Base-by-base conservation (phyloP, 345 rosid genomes). In the Linum lewisii region DNA sequence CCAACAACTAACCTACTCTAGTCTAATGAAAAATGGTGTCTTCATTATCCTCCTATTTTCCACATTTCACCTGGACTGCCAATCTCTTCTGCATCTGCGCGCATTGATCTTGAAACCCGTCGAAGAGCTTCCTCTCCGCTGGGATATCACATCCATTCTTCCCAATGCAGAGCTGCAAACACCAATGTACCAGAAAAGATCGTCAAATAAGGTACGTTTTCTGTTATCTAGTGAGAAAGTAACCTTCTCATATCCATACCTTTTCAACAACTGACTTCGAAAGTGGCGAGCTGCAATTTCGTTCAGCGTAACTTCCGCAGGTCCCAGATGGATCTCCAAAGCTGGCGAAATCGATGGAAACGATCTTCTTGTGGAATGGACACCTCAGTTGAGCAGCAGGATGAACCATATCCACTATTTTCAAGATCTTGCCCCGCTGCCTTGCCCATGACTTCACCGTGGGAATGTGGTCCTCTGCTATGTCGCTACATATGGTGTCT, bases 11-110 rank as follows among this genome's bases (percentile, higher is more conserved):
- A 42, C 47, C 47, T 42, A 42, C 47, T 4, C 47, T 42, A 42
- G 2, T 42, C 11, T 42, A 42, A 42, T 42, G 16, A 16, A 42
- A 42, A 42, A 9, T 11, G 18, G 18, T 42, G 0, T 42, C 18
- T 42, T 42, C 47, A 42, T 42, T 42, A 42, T 11, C 47, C 47
- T 24, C 53, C 69, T 69, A 44, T 34, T 21, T 51, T 32, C 71
- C 77, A 72, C 96, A 91, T 65, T 55, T 81, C 57, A 80, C 88
- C 74, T 92, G 95, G 13, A 92, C 78, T 0, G 95, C 87, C 11
- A 88, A 73, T 7, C 73, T 72, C 86, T 84, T 86, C 18, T 26
- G 60, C 53, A 69, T 34, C 23, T 67, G 21, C 6, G 80, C 72
- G 26, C 97, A 87, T 11, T 60, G 36, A 60, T 74, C 85, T 4